phyloP scores from a whole-genome alignment of 306 rosid species.

The Cucurbita moschata region DNA sequence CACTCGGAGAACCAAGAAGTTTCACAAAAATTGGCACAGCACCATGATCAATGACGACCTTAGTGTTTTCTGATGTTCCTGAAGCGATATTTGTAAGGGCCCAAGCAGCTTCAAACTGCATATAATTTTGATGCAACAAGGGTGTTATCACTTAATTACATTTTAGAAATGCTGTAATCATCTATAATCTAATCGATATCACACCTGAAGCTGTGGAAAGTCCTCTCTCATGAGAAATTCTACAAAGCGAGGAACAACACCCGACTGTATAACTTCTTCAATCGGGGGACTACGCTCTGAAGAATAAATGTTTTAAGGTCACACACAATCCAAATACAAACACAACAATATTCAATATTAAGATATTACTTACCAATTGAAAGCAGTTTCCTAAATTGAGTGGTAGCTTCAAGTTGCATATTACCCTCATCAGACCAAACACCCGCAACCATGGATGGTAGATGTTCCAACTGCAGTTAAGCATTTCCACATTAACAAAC shows the following conservation, averaged over 20 bases:
- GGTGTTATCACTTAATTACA: background rate
- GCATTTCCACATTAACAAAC: background rate
- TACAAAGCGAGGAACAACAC: conserved; percentile 85
- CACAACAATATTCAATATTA: background rate
- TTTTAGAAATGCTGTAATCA: background rate
- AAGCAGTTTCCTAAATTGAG: conserved; percentile 90
- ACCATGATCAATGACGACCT: conserved; percentile 73
- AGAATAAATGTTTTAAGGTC: background rate
- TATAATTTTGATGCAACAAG: background rate
- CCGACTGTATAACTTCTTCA: conserved; percentile 84
- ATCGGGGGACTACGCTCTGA: conserved; percentile 88
- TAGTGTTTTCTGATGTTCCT: conserved; percentile 87
- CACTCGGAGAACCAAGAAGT: conserved; percentile 76
- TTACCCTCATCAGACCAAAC: conserved; percentile 65
- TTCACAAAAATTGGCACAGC: conserved; percentile 84
- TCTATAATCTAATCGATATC: background rate
- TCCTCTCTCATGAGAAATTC: conserved; percentile 79
- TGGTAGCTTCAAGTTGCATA: conserved; percentile 81
- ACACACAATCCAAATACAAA: background rate
- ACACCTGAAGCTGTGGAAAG: conserved; percentile 76
- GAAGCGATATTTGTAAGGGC: conserved; percentile 93
- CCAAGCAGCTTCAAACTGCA: conserved; percentile 98
- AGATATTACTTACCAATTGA: conserved; percentile 53
- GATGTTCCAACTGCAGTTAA: conserved; percentile 69
- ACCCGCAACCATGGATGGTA: conserved; percentile 86